Conservation (phyloP, 2,329 filamentous ascomycete genomes). For the Hirsutella thompsonii region DNA sequence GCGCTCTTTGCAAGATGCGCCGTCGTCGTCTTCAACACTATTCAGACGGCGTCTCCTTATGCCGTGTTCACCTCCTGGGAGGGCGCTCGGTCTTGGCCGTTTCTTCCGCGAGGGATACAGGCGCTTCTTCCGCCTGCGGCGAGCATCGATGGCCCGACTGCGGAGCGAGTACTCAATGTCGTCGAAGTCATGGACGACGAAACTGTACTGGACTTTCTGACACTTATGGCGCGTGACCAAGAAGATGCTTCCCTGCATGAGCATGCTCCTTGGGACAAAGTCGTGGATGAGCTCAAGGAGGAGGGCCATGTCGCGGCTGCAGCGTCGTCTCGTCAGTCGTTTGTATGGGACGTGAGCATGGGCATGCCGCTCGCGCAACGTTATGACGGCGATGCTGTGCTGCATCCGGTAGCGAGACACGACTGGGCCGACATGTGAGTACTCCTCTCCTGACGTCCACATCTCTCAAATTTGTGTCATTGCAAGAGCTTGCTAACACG, state of each 20-base stretch:
- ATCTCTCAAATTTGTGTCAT: neutral
- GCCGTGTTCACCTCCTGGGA: slow-evolving; percentile 22
- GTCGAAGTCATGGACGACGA: slow-evolving; percentile 12
- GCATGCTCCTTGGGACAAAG: slow-evolving; percentile 21
- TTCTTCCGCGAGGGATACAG: slow-evolving; percentile 21
- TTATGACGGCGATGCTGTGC: slow-evolving; percentile 8
- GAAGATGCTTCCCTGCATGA: slow-evolving; percentile 12
- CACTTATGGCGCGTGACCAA: slow-evolving; percentile 13
- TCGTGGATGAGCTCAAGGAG: slow-evolving; percentile 17
- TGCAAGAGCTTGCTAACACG: neutral
- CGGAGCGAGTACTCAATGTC: slow-evolving; percentile 23
- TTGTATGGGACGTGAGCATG: slow-evolving; percentile 25
- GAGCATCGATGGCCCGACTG: slow-evolving; percentile 24
- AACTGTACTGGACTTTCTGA: slow-evolving; percentile 14
- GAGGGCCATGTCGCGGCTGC: slow-evolving; percentile 17
- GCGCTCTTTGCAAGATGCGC: slow-evolving; percentile 18
- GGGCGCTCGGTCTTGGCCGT: slow-evolving; percentile 22
- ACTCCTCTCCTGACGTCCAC: neutral
- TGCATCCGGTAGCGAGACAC: slow-evolving; percentile 18
- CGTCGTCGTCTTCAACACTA: slow-evolving; percentile 19
- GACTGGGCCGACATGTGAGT: slow-evolving; percentile 26
- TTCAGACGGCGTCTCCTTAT: slow-evolving; percentile 16
- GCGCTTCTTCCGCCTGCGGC: slow-evolving; percentile 19
- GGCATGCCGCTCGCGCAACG: slow-evolving; percentile 11
- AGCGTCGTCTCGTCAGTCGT: slow-evolving; percentile 22